Percentiles rank a stretch among this genome's conserved stretches.
Evolutionary conservation across 352 stramenopile genomes (phyloP).

Genomic region (Phytophthora aleatoria): DNA sequence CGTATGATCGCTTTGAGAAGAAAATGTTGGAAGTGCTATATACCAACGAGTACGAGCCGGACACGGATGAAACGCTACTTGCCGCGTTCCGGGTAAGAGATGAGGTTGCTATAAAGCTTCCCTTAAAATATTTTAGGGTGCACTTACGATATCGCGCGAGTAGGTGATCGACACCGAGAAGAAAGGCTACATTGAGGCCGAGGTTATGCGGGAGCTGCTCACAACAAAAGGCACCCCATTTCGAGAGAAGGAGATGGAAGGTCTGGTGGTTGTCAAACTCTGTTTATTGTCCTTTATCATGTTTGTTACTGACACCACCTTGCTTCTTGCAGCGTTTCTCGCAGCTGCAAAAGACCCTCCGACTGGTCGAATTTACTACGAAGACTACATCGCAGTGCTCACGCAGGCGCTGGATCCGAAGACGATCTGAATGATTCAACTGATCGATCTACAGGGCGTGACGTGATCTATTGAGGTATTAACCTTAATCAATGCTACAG

Average conservation of each 20-base stretch:
- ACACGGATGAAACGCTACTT: constrained; percentile 89
- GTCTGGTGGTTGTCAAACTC: constrained; percentile 18
- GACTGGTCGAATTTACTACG: constrained; percentile 91
- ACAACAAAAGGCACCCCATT: constrained; percentile 91
- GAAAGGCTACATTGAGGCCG: constrained; percentile 90
- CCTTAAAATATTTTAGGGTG: no score
- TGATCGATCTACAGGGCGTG: not conserved
- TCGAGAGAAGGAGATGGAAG: constrained; percentile 91
- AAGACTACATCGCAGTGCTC: constrained; percentile 90
- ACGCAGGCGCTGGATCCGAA: constrained; percentile 60
- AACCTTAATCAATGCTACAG: constrained; percentile 26
- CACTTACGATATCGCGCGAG: not conserved
- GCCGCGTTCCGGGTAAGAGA: constrained; percentile 61
- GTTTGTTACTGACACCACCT: not conserved
- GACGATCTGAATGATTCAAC: constrained; percentile 21
- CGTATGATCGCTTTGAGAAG: constrained; percentile 92
- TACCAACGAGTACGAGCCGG: constrained; percentile 88
- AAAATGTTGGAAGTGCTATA: constrained; percentile 93
- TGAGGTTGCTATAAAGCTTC: not conserved
- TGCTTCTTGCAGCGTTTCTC: constrained; percentile 65
- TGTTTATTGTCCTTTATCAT: not conserved
- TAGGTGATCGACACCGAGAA: constrained; percentile 78
- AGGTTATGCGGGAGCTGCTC: constrained; percentile 88
- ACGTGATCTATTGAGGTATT: not conserved
- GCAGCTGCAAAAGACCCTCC: constrained; percentile 79